A percentile compares a stretch with the other conserved stretches of the same genome.
phyloP scores from a whole-genome alignment of 495 filamentous ascomycete genomes.

The Neurospora sublineolata region DNA sequence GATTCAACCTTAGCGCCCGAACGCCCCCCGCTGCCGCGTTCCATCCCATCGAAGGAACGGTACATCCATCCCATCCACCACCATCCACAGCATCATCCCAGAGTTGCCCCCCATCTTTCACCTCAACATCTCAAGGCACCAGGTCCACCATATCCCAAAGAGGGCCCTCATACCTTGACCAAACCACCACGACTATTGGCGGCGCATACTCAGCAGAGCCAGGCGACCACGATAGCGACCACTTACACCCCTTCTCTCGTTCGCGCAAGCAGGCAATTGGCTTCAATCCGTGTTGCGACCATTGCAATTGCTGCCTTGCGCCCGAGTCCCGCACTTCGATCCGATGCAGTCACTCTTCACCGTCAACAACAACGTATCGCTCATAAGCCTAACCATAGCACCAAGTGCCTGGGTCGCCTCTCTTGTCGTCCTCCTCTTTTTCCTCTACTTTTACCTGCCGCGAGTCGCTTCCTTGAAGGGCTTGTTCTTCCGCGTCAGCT shows the following conservation, averaged over 20 bases:
- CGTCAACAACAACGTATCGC: slow-evolving; percentile 42
- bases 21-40: neutral
- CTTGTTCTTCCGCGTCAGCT: slow-evolving; percentile 5
- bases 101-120: neutral
- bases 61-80: neutral
- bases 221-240: neutral
- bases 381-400: slow-evolving; percentile 41
- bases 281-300: neutral
- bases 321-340: slow-evolving; percentile 1
- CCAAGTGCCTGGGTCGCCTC: slow-evolving; percentile 40
- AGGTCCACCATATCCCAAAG: neutral
- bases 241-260: neutral
- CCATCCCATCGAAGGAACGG: neutral
- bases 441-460: slow-evolving; percentile 38
- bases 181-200: neutral
- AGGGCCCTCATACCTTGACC: neutral
- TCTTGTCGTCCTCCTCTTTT: slow-evolving; percentile 39
- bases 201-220: neutral
- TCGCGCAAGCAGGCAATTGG: neutral
- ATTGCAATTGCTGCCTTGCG: neutral
- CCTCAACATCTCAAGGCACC: neutral
- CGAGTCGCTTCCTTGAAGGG: slow-evolving; percentile 7
- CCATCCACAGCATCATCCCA: neutral
- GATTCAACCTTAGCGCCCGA: neutral
- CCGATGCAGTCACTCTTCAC: slow-evolving; percentile 39